phyloP scores from a whole-genome alignment of 2,329 filamentous ascomycete species.

The Hymenoscyphus linearis region DNA sequence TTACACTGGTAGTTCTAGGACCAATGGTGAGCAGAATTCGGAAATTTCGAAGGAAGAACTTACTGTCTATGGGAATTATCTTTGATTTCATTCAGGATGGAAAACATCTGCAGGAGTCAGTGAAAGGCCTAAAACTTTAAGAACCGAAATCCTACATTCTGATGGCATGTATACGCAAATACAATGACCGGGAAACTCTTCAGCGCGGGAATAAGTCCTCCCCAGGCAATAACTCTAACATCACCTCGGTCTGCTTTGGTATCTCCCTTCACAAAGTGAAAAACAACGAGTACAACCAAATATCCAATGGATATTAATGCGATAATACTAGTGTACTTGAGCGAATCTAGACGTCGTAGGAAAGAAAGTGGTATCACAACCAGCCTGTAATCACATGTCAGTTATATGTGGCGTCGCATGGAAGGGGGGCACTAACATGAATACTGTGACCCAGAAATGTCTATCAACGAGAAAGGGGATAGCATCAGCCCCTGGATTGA shows the following conservation, averaged over 20 bases:
- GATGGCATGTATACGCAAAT: slow-evolving; percentile 99
- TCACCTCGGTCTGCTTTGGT: slow-evolving; percentile 67
- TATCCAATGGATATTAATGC: slow-evolving; percentile 92
- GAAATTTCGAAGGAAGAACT: slow-evolving; percentile 1
- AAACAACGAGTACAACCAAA: slow-evolving; percentile 85
- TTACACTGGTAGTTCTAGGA: slow-evolving; percentile 67
- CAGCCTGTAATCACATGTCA: slow-evolving; percentile 47
- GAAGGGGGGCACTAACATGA: slow-evolving; percentile 59
- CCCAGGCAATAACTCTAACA: slow-evolving; percentile 73
- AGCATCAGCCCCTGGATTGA: slow-evolving; percentile 58
- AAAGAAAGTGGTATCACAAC: slow-evolving; percentile 94
- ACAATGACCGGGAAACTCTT: slow-evolving; percentile 91
- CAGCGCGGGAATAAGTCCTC: slow-evolving; percentile 70
- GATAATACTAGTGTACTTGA: slow-evolving; percentile 94
- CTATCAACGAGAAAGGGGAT: slow-evolving; percentile 77
- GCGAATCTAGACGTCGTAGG: slow-evolving; percentile 80
- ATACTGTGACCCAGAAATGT: slow-evolving; percentile 96
- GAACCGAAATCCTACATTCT: slow-evolving; percentile 61
- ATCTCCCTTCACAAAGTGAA: slow-evolving; percentile 79
- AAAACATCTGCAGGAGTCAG: slow-evolving; percentile 75
- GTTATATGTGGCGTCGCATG: slow-evolving; percentile 5
- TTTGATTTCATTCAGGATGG: slow-evolving; percentile 89
- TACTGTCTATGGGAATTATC: slow-evolving; percentile 66
- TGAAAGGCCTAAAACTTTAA: neutral
- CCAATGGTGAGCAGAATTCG: slow-evolving; percentile 5